Base-by-base conservation (phyloP, 257 asterid species). In the Anisodus acutangulus region DNA sequence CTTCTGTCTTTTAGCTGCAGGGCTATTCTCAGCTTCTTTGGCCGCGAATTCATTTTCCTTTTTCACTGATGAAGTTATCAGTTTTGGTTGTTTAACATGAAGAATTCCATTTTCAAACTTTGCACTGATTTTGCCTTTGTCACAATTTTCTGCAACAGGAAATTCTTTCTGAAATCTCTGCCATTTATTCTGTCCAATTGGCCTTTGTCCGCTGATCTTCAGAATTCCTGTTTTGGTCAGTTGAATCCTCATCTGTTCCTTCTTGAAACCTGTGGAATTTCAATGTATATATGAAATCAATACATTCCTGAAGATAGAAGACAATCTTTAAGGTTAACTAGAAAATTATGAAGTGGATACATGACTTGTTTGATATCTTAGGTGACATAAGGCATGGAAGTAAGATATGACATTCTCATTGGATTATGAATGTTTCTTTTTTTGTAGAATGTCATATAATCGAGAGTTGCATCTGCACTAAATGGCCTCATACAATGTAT, bases 161-260 rank as follows among this genome's bases (percentile, higher is more conserved):
- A 91, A 89, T 15, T 93, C 92, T 84, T 91, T 95, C 12, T 72
- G 87, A 22, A 95, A 95, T 43, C 35, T 31, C 35, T 31, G 35
- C 35, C 35, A 31, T 31, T 31, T 31, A 31, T 31, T 31, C 35
- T 31, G 84, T 17, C 79, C 88, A 22, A 82, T 7, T 16, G 83
- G 89, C 82, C 91, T 88, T 35, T 66, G 53, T 31, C 98, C 98
- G 49, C 91, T 92, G 85, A 95, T 85, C 87, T 82, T 92, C 74
- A 95, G 76, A 11, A 35, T 58, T 63, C 90, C 87, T 15, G 88
- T n/a, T 63, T 63, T 69, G 8, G 87, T 85, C 22, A 94, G 86
- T 49, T 93, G 94, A 79, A 91, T 93, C 81, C 85, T 90, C 59
- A 95, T 62, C 53, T 93, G 88, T 17, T 94, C 98, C 82, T 86